phyloP scores from a whole-genome alignment of 768 basidiomycete genomes.

The Dictyophora rubrovolvata region DNA sequence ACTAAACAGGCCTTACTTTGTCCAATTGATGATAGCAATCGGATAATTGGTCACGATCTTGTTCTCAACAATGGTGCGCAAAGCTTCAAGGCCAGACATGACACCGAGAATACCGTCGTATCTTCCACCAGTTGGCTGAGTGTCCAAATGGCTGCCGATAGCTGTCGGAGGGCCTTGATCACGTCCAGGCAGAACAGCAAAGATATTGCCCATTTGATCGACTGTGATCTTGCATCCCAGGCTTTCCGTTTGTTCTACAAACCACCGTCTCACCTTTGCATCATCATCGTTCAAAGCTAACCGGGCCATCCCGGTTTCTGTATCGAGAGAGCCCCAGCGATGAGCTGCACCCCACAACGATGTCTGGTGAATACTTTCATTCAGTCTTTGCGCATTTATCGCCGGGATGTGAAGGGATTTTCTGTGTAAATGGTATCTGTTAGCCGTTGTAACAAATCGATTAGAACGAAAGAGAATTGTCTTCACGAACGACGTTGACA shows the following conservation, averaged over 20 bases:
- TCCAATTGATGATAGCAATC: conserved; percentile 15
- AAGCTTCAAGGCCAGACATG: conserved; percentile 11
- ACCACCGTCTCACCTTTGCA: conserved; percentile 12
- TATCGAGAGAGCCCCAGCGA: conserved; percentile 1
- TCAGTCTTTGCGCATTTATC: conserved; percentile 1
- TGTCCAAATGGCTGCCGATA: conserved; percentile 16
- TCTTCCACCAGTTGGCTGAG: conserved; percentile 15
- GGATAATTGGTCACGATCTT: conserved; percentile 13
- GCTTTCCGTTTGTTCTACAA: conserved; percentile 11
- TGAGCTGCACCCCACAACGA: conserved; percentile 8
- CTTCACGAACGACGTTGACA: conserved; percentile 1
- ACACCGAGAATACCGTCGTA: conserved; percentile 16
- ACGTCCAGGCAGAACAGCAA: conserved; percentile 12
- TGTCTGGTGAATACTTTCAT: conserved; percentile 5
- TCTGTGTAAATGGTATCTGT: not conserved
- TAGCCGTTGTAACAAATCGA: not conserved
- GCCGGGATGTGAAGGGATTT: not conserved
- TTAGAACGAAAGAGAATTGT: not conserved
- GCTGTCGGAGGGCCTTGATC: conserved; percentile 11
- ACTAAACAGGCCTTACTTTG: conserved; percentile 8
- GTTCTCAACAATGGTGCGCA: conserved; percentile 12
- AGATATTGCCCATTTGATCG: conserved; percentile 14
- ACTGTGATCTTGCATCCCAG: conserved; percentile 12
- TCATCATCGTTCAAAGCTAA: conserved; percentile 13
- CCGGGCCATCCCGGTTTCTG: conserved; percentile 11